These are phyloP conservation scores for Sicyos baderoa DNA, from an alignment of 306 rosid species.

Conservation along the genomic window DNA sequence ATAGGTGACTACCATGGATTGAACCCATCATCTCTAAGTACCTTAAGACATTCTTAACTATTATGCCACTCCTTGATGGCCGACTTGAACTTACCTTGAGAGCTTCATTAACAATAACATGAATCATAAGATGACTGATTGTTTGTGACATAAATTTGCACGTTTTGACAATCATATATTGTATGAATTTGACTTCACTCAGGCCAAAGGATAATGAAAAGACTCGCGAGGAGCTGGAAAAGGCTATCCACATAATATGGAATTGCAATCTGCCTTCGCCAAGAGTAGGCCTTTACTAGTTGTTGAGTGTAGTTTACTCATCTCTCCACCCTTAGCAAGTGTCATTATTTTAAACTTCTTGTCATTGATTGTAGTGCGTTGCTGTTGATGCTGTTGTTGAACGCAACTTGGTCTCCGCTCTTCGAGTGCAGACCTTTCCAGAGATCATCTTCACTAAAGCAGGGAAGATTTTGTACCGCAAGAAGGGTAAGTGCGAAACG, in stretches of 20 bases:
- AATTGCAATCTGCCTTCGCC: constrained; percentile 89
- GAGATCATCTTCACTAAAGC: constrained; percentile 79
- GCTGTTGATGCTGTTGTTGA: constrained; percentile 86
- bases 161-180: background rate
- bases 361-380: constrained; percentile 46
- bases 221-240: constrained; percentile 53
- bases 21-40: too few relatives aligned
- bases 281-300: constrained; percentile 47
- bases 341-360: constrained; percentile 3
- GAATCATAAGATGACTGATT: background rate
- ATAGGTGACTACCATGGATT: too few relatives aligned
- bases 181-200: constrained; percentile 10
- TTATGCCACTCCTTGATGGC: too few relatives aligned
- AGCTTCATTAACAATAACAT: too few relatives aligned
- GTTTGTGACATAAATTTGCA: background rate
- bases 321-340: background rate
- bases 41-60: too few relatives aligned
- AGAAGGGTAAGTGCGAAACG: constrained; percentile 43
- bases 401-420: constrained; percentile 58
- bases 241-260: constrained; percentile 86
- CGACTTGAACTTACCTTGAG: too few relatives aligned
- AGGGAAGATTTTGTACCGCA: constrained; percentile 75
- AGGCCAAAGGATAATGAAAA: constrained; percentile 86
- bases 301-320: constrained; percentile 14
- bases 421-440: constrained; percentile 63